Percentiles rank a stretch among this genome's conserved stretches.
Evolutionary conservation across 345 rosid species (phyloP).

Genomic region (Diplotaxis tenuifolia): DNA sequence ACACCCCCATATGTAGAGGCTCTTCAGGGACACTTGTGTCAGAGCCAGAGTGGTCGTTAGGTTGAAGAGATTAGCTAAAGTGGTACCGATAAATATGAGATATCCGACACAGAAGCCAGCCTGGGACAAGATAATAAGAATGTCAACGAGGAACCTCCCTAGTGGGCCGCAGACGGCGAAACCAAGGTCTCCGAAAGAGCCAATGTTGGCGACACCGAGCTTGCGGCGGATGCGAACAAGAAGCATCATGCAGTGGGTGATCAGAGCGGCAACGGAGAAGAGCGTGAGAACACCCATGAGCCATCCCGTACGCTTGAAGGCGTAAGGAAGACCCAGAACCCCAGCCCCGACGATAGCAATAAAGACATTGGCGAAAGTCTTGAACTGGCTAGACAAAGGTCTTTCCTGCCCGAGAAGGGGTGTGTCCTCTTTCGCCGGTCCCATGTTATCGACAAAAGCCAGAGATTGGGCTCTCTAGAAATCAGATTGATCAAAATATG

Average conservation of each 20-base stretch:
- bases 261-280: slow-evolving; percentile 51
- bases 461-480: neutral
- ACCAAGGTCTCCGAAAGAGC: slow-evolving; percentile 82
- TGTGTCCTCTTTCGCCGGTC: slow-evolving; percentile 50
- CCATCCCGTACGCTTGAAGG: slow-evolving; percentile 90
- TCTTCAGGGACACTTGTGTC: slow-evolving; percentile 45
- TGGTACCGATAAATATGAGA: slow-evolving; percentile 64
- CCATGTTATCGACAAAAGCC: slow-evolving; percentile 42
- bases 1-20: slow-evolving; percentile 61
- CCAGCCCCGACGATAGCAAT: slow-evolving; percentile 89
- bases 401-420: slow-evolving; percentile 50
- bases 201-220: slow-evolving; percentile 48
- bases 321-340: slow-evolving; percentile 76
- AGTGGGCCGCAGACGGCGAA: slow-evolving; percentile 61
- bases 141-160: slow-evolving; percentile 67
- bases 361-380: slow-evolving; percentile 86
- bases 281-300: slow-evolving; percentile 60
- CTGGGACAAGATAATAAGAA: slow-evolving; percentile 64
- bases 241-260: slow-evolving; percentile 76
- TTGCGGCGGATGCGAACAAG: slow-evolving; percentile 67
- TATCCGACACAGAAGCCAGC: slow-evolving; percentile 85
- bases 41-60: neutral
- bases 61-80: slow-evolving; percentile 46
- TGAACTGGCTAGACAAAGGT: slow-evolving; percentile 57
- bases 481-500: neutral